A percentile compares a stretch with the other conserved stretches of the same genome.
Evolutionary conservation across 1,139 yeast genomes (phyloP).

Genomic region (Geotrichum carabidarum): DNA sequence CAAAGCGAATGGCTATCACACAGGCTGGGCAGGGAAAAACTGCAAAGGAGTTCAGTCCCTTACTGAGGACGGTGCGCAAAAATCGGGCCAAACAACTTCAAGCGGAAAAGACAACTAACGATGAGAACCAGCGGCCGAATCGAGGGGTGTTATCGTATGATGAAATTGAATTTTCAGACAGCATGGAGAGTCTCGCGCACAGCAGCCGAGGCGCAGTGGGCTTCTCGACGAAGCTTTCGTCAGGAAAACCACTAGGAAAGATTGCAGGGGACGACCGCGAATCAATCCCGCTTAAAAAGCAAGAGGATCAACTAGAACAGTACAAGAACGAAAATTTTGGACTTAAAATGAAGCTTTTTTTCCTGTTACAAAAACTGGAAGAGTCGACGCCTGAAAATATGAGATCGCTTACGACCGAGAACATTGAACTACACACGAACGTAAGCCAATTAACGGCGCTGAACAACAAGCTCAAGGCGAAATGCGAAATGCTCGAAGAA

Average conservation of each 20-base stretch:
- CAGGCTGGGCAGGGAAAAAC: slow-evolving; percentile 2
- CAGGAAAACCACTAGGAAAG: slow-evolving; percentile 11
- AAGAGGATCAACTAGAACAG: slow-evolving; percentile 40
- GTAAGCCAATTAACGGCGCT: slow-evolving; percentile 24
- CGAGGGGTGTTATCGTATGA: slow-evolving; percentile 14
- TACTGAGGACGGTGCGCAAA: slow-evolving; percentile 23
- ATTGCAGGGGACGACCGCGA: slow-evolving; percentile 14
- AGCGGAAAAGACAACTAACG: slow-evolving; percentile 4
- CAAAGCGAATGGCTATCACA: slow-evolving; percentile 3
- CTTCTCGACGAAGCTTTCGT: neutral
- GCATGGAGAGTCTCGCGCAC: slow-evolving; percentile 23
- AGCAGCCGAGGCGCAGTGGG: slow-evolving; percentile 11
- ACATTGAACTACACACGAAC: slow-evolving; percentile 25
- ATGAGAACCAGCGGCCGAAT: neutral
- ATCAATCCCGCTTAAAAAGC: slow-evolving; percentile 29
- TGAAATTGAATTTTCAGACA: slow-evolving; percentile 19
- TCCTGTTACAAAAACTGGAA: slow-evolving; percentile 21
- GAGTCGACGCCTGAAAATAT: slow-evolving; percentile 22
- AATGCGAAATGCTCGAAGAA: slow-evolving; percentile 4
- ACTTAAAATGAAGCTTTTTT: slow-evolving; percentile 47
- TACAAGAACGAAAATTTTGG: slow-evolving; percentile 59
- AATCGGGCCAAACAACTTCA: slow-evolving; percentile 11
- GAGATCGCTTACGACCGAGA: slow-evolving; percentile 21
- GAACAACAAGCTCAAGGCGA: slow-evolving; percentile 18
- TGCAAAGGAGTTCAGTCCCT: slow-evolving; percentile 24